Base-by-base conservation (phyloP, 805 yeast genomes). In the Metschnikowia koreensis region DNA sequence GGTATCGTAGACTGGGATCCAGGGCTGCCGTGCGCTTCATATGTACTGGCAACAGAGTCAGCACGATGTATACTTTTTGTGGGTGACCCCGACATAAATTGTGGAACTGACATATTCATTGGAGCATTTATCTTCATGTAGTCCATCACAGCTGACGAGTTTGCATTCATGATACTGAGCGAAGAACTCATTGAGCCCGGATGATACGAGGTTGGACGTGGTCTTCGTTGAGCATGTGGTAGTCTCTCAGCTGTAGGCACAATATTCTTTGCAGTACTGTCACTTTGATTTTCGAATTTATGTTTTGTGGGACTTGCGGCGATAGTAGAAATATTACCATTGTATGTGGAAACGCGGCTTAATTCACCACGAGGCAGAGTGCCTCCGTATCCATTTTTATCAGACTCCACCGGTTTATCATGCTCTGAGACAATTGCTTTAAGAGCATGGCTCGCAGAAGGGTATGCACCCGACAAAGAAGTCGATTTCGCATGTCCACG, bases 141-240 rank as follows among this genome's bases (percentile, higher is more conserved):
- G 52, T 71, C 79, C 53, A 56, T 60, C 40, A 65, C 64, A 15
- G 60, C 60, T 15, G 68, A 57, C 6, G 60, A 44, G 40, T 48
- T 48, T 38, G 39, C 54, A 27, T 37, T 49, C 54, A 37, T 42
- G 17, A 48, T 31, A 37, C 56, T 51, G 38, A 64, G 54, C 26
- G 70, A 54, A 3, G 74, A 66, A 5, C 73, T 57, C 70, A 71
- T 65, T 12, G 81, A 73, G 1, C 85, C 78, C 15, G 96, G 96
- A 63, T 88, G 92, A 62, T 86, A 88, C 9, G 94, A 87, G 0
- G 93, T 87, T 40, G 96, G 96, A 65, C 96, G 80, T 51, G 90
- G 92, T 62, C 81, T 84, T 65, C 82, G 79, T 45, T 62, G 63
- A 10, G 75, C 62, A 29, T 77, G 80, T 8, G 81, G 79, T 47